phyloP scores from a whole-genome alignment of 1,284 basidiomycete genomes.

The Fomes fomentarius region DNA sequence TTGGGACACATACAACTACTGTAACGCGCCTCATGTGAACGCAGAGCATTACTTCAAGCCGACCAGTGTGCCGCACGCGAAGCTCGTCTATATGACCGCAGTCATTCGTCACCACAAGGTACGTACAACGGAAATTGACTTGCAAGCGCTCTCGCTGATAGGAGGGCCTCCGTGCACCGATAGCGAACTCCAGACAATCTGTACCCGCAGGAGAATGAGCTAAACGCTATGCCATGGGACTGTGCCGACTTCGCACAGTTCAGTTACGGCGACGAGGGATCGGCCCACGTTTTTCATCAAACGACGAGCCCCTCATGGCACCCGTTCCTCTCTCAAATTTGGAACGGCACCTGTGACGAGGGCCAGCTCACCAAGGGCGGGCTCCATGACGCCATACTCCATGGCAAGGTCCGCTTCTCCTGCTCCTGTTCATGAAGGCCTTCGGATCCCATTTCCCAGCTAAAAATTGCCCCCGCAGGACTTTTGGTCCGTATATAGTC shows the following conservation, averaged over 20 bases:
- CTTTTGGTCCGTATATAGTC: slow-evolving; percentile 53
- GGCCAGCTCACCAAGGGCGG: slow-evolving; percentile 57
- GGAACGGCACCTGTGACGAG: slow-evolving; percentile 56
- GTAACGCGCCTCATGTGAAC: slow-evolving; percentile 53
- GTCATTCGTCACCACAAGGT: slow-evolving; percentile 52
- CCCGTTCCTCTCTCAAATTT: slow-evolving; percentile 50
- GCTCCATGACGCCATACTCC: slow-evolving; percentile 48
- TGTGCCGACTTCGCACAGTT: slow-evolving; percentile 41
- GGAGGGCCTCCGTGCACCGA: not conserved
- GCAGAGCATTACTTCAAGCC: slow-evolving; percentile 27
- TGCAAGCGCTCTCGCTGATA: not conserved
- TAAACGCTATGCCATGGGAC: slow-evolving; percentile 47
- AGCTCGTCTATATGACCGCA: slow-evolving; percentile 42
- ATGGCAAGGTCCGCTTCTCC: slow-evolving; percentile 43
- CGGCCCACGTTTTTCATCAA: slow-evolving; percentile 42
- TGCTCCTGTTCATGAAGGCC: not conserved
- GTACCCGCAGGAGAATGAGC: slow-evolving; percentile 47
- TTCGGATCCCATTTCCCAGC: not conserved
- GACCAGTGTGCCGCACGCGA: slow-evolving; percentile 26
- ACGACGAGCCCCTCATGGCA: slow-evolving; percentile 40
- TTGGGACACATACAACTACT: slow-evolving; percentile 59
- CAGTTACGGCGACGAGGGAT: slow-evolving; percentile 39
- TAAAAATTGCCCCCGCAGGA: slow-evolving; percentile 39
- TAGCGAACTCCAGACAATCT: slow-evolving; percentile 51
- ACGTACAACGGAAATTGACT: not conserved